Percentiles rank a stretch among this genome's conserved stretches.
These are phyloP conservation scores for Candida sanyiensis DNA, from an alignment of 805 yeast species.

Conservation along the genomic window DNA sequence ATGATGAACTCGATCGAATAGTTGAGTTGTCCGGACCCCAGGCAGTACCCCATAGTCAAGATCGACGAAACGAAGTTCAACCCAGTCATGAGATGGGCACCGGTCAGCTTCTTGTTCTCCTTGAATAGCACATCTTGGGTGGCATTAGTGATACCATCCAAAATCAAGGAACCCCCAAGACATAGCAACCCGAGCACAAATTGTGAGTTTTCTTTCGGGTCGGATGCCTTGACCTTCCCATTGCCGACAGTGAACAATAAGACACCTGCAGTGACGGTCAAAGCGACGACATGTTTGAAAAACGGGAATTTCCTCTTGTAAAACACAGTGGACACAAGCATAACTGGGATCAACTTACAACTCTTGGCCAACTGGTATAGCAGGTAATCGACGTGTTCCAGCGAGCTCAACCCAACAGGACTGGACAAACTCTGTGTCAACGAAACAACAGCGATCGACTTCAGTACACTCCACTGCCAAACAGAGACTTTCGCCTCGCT, in stretches of 20 bases:
- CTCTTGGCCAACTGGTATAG: constrained; percentile 84
- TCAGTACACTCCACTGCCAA: constrained; percentile 15
- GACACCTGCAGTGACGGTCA: constrained; percentile 78
- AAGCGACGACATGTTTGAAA: constrained; percentile 75
- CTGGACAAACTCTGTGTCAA: constrained; percentile 71
- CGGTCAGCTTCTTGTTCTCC: constrained; percentile 48
- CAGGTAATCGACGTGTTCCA: constrained; percentile 79
- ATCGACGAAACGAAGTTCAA: constrained; percentile 42
- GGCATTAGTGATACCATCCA: constrained; percentile 91
- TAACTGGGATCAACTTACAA: constrained; percentile 92
- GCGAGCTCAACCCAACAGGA: constrained; percentile 75
- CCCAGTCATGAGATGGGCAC: constrained; percentile 83
- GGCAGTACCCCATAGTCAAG: constrained; percentile 45
- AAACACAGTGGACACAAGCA: constrained; percentile 68
- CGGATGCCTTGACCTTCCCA: constrained; percentile 24
- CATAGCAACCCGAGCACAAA: constrained; percentile 58
- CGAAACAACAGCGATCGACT: constrained; percentile 21
- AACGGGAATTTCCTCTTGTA: constrained; percentile 68
- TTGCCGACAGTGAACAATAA: constrained; percentile 62
- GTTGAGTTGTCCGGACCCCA: constrained; percentile 41
- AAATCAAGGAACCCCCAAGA: constrained; percentile 55
- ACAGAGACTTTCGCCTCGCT: constrained; percentile 12
- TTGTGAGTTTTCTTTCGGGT: constrained; percentile 20
- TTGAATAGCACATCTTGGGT: constrained; percentile 84
- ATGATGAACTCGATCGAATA: constrained; percentile 45